Conservation (phyloP, 2,329 filamentous ascomycete genomes). For the Aspergillus sp. region DNA sequence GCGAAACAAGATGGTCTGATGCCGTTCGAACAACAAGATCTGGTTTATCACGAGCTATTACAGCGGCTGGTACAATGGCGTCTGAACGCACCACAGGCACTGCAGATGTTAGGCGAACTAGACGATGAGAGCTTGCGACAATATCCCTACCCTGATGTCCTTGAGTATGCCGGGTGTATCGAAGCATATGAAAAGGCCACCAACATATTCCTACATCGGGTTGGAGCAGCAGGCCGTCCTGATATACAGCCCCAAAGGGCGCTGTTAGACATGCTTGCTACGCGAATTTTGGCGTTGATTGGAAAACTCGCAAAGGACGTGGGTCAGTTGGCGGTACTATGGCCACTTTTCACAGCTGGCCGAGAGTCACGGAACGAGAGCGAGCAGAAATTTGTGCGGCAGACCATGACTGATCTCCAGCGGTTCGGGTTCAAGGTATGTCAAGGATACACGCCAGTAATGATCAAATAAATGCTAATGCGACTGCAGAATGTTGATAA, state of each 20-base stretch:
- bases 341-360: slow-evolving; percentile 39
- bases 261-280: slow-evolving; percentile 32
- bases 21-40: slow-evolving; percentile 31
- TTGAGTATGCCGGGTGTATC: slow-evolving; percentile 39
- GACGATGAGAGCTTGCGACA: slow-evolving; percentile 30
- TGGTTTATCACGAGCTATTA: slow-evolving; percentile 32
- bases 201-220: slow-evolving; percentile 36
- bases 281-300: slow-evolving; percentile 33
- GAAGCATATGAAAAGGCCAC: slow-evolving; percentile 42
- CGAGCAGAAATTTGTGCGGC: slow-evolving; percentile 33
- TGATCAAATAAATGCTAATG: slow-evolving; percentile 4
- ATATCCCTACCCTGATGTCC: slow-evolving; percentile 33
- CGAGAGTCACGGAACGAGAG: slow-evolving; percentile 31
- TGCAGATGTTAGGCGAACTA: slow-evolving; percentile 30
- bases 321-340: slow-evolving; percentile 35
- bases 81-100: slow-evolving; percentile 28
- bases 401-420: slow-evolving; percentile 32
- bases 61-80: slow-evolving; percentile 33
- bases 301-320: slow-evolving; percentile 35
- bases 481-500: slow-evolving; percentile 31
- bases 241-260: slow-evolving; percentile 28
- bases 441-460: background rate
- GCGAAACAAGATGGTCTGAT: slow-evolving; percentile 34
- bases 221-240: slow-evolving; percentile 33
- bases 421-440: slow-evolving; percentile 33